Base-by-base conservation (phyloP, 345 rosid species). In the Hibiscus mutabilis region DNA sequence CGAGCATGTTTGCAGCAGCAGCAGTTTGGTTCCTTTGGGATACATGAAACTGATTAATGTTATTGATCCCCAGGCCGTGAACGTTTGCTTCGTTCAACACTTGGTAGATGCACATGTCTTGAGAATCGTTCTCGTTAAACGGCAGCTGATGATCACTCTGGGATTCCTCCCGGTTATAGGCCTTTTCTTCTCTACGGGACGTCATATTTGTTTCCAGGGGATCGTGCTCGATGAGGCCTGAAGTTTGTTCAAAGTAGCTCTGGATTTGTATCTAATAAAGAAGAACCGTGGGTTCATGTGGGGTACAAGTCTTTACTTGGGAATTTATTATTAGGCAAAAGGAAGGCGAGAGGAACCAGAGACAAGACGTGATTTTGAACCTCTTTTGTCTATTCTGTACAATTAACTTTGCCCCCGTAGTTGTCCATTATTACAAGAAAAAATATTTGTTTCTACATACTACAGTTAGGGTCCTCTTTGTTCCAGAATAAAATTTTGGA, bases 101-200 rank as follows among this genome's bases (percentile, higher is more conserved):
- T 27, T 88, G 86, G 82, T 77, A 83, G 21, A 88, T 80, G 77
- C 84, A 83, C 90, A 86, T 88, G 68, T 86, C 93, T 68, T 84
- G 88, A 0, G 93, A 83, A 75, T 88, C 93, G 19, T 88, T 86
- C 80, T 88, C 92, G 22, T 86, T 88, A 15, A 88, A 81, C 3
- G 92, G 92, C 4, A 88, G 84, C 74, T 84, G 63, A 33, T 69
- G 9, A 15, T 40, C 64, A n/a, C 67, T 21, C n/a, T 44, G 66
- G 27, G 66, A 13, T 29, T 52, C 47, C 18, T 12, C 16, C 18
- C 18, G 3, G 52, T 64, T 64, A 31, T 52, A 64, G 11, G 52
- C 18, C 4, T 12, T 64, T 64, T 64, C 68, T 52, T 69, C 49
- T 69, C 29, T 33, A 18, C 13, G 58, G 58, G 70, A 25, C 25